Evolutionary conservation across 192 early-diverging fungal genomes (phyloP).

Genomic region (Podila epigama): DNA sequence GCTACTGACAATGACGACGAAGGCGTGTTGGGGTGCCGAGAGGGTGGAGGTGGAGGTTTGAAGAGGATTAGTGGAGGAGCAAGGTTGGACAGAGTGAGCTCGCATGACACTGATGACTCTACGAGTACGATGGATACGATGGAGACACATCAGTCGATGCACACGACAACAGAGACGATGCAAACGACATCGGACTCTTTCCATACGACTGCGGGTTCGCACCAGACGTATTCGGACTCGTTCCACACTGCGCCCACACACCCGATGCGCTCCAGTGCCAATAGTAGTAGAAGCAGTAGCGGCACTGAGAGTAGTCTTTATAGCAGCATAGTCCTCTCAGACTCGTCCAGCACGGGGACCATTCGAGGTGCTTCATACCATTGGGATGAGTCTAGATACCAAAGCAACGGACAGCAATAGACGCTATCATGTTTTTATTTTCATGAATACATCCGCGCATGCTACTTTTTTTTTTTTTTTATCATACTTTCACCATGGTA

Average conservation of each 20-base stretch:
- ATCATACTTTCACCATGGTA: too few relatives aligned
- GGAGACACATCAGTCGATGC: neutral
- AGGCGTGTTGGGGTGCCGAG: slow-evolving; percentile 15
- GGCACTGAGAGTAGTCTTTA: neutral
- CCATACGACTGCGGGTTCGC: slow-evolving; percentile 7
- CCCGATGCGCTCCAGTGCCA: neutral
- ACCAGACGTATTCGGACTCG: neutral
- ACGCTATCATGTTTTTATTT: neutral
- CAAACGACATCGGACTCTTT: neutral
- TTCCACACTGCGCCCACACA: slow-evolving; percentile 12
- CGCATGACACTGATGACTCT: neutral
- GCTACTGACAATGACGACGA: slow-evolving; percentile 15
- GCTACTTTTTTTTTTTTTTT: too few relatives aligned
- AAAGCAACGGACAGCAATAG: neutral
- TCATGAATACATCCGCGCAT: neutral
- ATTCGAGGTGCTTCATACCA: neutral
- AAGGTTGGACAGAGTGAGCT: slow-evolving; percentile 1
- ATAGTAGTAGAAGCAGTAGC: neutral
- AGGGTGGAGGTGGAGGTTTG: slow-evolving; percentile 39
- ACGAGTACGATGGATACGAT: neutral
- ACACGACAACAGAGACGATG: neutral
- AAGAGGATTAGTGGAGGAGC: slow-evolving; percentile 21
- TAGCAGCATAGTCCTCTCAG: neutral
- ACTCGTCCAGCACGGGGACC: slow-evolving; percentile 2
- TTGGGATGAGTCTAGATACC: neutral